These are phyloP conservation scores for Acanthamoeba healyi DNA, from an alignment of 208 protist genomes.

Conservation along the genomic window DNA sequence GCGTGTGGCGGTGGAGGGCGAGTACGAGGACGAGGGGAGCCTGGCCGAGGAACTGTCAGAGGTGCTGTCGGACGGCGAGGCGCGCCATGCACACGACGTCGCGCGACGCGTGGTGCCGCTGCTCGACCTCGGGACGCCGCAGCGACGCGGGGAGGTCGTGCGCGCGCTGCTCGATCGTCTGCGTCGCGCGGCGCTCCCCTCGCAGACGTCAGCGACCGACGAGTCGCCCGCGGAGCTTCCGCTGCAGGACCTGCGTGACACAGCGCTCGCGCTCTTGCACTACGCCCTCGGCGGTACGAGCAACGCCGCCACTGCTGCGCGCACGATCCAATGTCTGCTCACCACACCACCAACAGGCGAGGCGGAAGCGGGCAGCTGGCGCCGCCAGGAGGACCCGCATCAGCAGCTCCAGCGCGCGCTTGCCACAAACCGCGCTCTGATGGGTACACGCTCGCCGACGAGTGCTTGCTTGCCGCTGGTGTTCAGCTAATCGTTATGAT, in stretches of 20 bases:
- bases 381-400: not conserved
- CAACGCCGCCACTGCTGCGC: not conserved
- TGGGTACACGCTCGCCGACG: no score
- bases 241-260: not conserved
- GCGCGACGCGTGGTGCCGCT: not conserved
- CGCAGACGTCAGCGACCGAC: no score
- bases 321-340: not conserved
- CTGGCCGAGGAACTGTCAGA: constrained; percentile 56
- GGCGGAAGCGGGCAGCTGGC: not conserved
- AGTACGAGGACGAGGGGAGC: constrained; percentile 56
- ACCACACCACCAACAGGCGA: not conserved
- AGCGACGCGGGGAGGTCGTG: not conserved
- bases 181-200: no score
- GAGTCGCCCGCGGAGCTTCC: no score
- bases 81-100: not conserved
- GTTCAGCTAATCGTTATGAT: no score
- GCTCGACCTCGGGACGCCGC: not conserved
- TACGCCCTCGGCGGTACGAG: not conserved
- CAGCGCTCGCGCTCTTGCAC: constrained; percentile 7
- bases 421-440: constrained; percentile 19
- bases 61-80: not conserved
- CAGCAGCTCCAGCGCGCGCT: not conserved
- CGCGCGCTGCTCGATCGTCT: not conserved
- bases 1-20: not conserved
- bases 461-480: no score